Evolutionary conservation across 805 yeast species (phyloP), one percentile per base, ranked within the genome.

Genomic region (Cyberlindnera sargentensis): DNA sequence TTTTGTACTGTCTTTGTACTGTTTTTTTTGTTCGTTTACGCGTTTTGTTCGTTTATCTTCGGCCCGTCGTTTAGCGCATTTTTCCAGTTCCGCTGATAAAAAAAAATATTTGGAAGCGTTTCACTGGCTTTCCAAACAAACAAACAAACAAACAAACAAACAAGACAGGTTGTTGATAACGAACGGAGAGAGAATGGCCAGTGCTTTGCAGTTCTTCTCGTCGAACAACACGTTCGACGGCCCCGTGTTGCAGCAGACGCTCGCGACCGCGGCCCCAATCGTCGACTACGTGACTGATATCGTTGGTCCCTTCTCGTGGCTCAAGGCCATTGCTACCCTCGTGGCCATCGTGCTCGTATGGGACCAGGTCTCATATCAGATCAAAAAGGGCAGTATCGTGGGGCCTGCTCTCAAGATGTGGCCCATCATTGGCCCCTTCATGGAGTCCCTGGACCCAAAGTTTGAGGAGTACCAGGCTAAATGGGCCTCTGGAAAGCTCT

Each of bases 381-480:
- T 77, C 37, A 78, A 80, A 50, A 93, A 93, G 65, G 97, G 97
- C 36, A 60, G 76, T 31, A 88, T 91, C 62, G 96, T 88, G 7
- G 99, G 99, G 24, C 99, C 97, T 10, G 65, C 68, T 37, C 80
- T 73, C 63, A 93, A 93, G 65, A 57, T 89, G 45, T 91, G 95
- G 89, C 99, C 99, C 3, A 72, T 93, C 40, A 90, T 93, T 53
- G 99, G 99, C 3, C 98, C 99, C 3, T 93, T 93, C 56, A 70
- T 93, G 64, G 97, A 93, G 62, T 82, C 93, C 15, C 70, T 93
- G 61, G 91, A 93, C 68, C 99, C 99, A 23, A 90, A 91, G 62
- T 93, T 93, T 62, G 95, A 85, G 60, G 96, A 84, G 59, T 93
- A 93, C 65, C 72, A 78, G 63, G 86, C 86, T 40, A 93, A 93